Base-by-base conservation (phyloP, 2,329 filamentous ascomycete species). In the Teratosphaeria zuluensis region DNA sequence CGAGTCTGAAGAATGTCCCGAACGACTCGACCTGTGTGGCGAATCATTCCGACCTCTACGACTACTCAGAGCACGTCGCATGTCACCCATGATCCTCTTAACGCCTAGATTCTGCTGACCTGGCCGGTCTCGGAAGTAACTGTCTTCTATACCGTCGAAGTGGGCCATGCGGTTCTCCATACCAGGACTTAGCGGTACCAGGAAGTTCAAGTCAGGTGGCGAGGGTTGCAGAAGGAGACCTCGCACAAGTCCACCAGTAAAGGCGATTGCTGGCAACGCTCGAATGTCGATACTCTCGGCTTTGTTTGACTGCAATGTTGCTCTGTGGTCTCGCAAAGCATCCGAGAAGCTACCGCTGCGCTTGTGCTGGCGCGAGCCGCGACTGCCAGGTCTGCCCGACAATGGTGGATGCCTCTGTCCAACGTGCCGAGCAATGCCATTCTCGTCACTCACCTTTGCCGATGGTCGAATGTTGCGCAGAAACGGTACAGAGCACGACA, bases 321-420 rank as follows among this genome's bases (percentile, higher is more conserved):
- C 74, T 57, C 83, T 74, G 76, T 86, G 73, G 68, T 94, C 89
- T 65, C 90, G 80, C 56, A 92, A 73, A 1, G 92, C 92, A 74
- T 96, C 90, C 0, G 88, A 89, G 66, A 94, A 87, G 70, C 92
- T 96, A 55, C 87, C 90, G 69, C 89, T 95, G 24, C 91, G 85
- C 72, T 90, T 92, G 73, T 96, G 91, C 2, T 77, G 72, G 62
- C 82, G 42, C 6, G 80, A 9, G 75, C 73, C 16, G 66, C 32
- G 28, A 12, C 55, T 60, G 14, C n/a, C 21, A n/a, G 48, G 38
- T 38, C 28, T 32, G 9, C 54, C 56, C 28, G 61, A 55, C 2
- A 59, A 12, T 4, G 61, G 62, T 31, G 62, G 61, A 31, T 58
- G 42, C 9, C 55, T 42, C 14, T 61, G 57, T 12, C 59, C 62